Percentiles rank a stretch among this genome's conserved stretches.
Conservation (phyloP, 2,329 filamentous ascomycete species). For the Rhinocladiella mackenziei region DNA sequence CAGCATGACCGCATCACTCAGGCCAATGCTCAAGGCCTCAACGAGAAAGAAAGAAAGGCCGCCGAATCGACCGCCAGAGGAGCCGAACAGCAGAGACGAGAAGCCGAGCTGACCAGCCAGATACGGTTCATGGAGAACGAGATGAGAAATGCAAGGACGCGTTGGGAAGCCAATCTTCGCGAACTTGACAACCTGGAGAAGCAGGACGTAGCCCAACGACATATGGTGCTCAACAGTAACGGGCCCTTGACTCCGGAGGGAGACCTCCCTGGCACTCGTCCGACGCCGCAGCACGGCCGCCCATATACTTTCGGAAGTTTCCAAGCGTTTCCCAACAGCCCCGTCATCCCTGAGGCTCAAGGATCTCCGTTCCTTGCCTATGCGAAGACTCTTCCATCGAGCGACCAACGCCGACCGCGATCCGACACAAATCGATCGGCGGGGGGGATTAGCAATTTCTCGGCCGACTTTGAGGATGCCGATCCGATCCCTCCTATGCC, state of each 20-base stretch:
- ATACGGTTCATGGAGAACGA: constrained; percentile 41
- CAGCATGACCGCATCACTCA: constrained; percentile 58
- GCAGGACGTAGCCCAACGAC: constrained; percentile 36
- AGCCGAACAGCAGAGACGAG: constrained; percentile 43
- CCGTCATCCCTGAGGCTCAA: constrained; percentile 23
- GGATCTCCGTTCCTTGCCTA: constrained; percentile 30
- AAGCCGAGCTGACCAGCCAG: constrained; percentile 40
- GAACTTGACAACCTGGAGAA: constrained; percentile 31
- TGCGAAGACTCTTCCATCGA: constrained; percentile 25
- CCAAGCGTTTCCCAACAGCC: constrained; percentile 29
- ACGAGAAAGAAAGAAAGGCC: constrained; percentile 50
- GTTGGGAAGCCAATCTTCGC: constrained; percentile 35
- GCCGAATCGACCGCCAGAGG: constrained; percentile 46
- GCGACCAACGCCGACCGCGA: constrained; percentile 25
- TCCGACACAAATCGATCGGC: constrained; percentile 29
- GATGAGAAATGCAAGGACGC: constrained; percentile 21
- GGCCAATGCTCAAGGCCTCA: constrained; percentile 55
- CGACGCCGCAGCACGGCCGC: constrained; percentile 30
- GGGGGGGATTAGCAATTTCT: constrained; percentile 28
- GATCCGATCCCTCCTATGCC: constrained; percentile 31
- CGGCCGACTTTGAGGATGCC: constrained; percentile 30
- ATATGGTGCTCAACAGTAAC: constrained; percentile 41
- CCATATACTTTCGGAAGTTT: constrained; percentile 28
- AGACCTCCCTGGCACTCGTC: constrained; percentile 52
- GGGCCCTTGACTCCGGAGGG: constrained; percentile 58